These are phyloP conservation scores for Ajuga chamaepitys DNA, from an alignment of 257 asterid genomes.

Conservation along the genomic window DNA sequence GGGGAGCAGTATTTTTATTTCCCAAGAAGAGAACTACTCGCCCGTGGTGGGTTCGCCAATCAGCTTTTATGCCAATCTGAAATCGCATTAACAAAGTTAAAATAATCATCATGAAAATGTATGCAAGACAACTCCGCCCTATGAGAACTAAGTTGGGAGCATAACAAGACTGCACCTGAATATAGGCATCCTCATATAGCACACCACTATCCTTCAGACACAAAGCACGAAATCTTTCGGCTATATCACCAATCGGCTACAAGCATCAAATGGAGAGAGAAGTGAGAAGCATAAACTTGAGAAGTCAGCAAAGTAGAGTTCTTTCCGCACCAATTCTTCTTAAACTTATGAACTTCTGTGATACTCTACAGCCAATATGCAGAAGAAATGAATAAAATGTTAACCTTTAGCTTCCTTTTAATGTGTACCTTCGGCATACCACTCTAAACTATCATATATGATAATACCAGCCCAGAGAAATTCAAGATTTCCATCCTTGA, in stretches of 20 bases:
- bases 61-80: constrained; percentile 94
- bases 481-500: not conserved
- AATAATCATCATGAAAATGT: not conserved
- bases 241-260: constrained; percentile 83
- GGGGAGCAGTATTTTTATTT: constrained; percentile 76
- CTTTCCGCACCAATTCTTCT: not conserved
- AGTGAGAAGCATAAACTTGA: constrained; percentile 10
- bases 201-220: constrained; percentile 94
- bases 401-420: not conserved
- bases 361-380: not conserved
- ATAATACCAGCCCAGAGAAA: not conserved
- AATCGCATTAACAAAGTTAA: constrained; percentile 10
- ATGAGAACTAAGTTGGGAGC: constrained; percentile 3
- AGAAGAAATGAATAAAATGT: not conserved
- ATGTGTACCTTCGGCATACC: not conserved
- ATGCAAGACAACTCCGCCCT: not conserved
- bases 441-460: not conserved
- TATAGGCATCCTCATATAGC: constrained; percentile 81
- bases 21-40: constrained; percentile 90
- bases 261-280: constrained; percentile 20
- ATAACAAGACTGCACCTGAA: constrained; percentile 53
- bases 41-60: constrained; percentile 86
- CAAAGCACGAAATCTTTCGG: constrained; percentile 76
- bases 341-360: not conserved
- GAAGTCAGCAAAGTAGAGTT: not conserved